A percentile compares a stretch with the other conserved stretches of the same genome.
Conservation (phyloP, 1,284 basidiomycete genomes). For the Ganoderma lucidum region DNA sequence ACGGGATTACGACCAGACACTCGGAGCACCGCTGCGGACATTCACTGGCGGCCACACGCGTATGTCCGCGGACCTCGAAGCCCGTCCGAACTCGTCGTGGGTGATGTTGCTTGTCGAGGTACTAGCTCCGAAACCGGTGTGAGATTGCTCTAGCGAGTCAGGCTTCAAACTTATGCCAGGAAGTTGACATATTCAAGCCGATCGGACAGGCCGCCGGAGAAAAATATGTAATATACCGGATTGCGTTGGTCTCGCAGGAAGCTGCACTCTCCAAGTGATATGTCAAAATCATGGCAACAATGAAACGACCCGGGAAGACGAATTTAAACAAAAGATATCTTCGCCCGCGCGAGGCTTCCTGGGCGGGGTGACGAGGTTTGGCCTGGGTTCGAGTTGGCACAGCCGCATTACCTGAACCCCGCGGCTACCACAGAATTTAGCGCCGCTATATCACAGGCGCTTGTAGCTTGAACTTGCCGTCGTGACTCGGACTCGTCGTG, state of each 20-base stretch:
- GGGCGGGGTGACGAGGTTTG: not conserved
- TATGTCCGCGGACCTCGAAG: not conserved
- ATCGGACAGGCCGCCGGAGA: not conserved
- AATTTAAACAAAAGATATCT: not conserved
- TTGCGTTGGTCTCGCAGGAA: not conserved
- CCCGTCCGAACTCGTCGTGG: not conserved
- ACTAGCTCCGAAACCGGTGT: not conserved
- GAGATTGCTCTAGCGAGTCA: not conserved
- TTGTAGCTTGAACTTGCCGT: not conserved
- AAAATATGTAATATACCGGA: not conserved
- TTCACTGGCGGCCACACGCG: not conserved
- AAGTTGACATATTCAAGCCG: not conserved
- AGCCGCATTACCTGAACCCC: not conserved
- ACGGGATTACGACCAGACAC: conserved; percentile 8
- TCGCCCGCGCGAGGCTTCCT: not conserved
- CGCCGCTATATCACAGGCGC: not conserved
- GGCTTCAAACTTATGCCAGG: not conserved
- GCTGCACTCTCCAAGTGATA: not conserved
- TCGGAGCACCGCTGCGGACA: not conserved
- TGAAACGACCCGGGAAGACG: not conserved
- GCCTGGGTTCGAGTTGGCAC: not conserved
- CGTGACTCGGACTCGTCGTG: not conserved
- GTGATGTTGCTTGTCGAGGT: not conserved
- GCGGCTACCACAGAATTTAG: not conserved
- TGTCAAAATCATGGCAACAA: not conserved